Percentiles rank a stretch among this genome's conserved stretches.
These are phyloP conservation scores for Penicillium sp. DNA, from an alignment of 2,329 filamentous ascomycete genomes.

Conservation along the genomic window DNA sequence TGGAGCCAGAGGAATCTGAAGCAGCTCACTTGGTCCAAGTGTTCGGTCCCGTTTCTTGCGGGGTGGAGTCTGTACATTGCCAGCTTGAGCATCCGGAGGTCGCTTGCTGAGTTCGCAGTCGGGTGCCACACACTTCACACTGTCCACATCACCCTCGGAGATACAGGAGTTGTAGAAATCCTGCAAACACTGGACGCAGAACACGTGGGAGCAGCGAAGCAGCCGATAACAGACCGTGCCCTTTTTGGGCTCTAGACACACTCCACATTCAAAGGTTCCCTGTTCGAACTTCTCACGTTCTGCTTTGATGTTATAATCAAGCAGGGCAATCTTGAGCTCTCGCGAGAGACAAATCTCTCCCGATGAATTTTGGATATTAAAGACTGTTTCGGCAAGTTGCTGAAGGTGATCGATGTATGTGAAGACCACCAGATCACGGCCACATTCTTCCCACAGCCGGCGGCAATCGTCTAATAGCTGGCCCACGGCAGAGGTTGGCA, in stretches of 20 bases:
- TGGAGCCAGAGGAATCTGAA: slow-evolving; percentile 72
- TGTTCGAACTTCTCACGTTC: slow-evolving; percentile 75
- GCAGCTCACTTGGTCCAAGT: slow-evolving; percentile 79
- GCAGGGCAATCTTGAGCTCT: slow-evolving; percentile 65
- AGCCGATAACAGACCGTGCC: slow-evolving; percentile 79
- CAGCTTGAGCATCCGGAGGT: slow-evolving; percentile 14
- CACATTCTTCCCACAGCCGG: slow-evolving; percentile 62
- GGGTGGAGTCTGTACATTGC: slow-evolving; percentile 39
- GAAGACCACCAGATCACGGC: slow-evolving; percentile 58
- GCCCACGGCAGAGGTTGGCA: slow-evolving; percentile 48
- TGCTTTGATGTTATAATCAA: slow-evolving; percentile 77
- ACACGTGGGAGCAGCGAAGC: slow-evolving; percentile 84
- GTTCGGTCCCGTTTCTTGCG: slow-evolving; percentile 65
- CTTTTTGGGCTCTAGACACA: slow-evolving; percentile 92
- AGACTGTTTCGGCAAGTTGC: slow-evolving; percentile 58
- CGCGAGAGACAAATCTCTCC: slow-evolving; percentile 51
- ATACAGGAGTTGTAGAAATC: slow-evolving; percentile 92
- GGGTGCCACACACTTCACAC: slow-evolving; percentile 78
- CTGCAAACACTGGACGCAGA: slow-evolving; percentile 82
- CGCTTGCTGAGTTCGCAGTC: slow-evolving; percentile 70
- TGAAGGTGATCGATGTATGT: slow-evolving; percentile 63
- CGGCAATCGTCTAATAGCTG: slow-evolving; percentile 51
- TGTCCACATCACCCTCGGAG: slow-evolving; percentile 75
- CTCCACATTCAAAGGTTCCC: slow-evolving; percentile 82
- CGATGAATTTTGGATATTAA: slow-evolving; percentile 48